These are phyloP conservation scores for Colletotrichum somersetense DNA, from an alignment of 2,329 filamentous ascomycete genomes.

Conservation along the genomic window DNA sequence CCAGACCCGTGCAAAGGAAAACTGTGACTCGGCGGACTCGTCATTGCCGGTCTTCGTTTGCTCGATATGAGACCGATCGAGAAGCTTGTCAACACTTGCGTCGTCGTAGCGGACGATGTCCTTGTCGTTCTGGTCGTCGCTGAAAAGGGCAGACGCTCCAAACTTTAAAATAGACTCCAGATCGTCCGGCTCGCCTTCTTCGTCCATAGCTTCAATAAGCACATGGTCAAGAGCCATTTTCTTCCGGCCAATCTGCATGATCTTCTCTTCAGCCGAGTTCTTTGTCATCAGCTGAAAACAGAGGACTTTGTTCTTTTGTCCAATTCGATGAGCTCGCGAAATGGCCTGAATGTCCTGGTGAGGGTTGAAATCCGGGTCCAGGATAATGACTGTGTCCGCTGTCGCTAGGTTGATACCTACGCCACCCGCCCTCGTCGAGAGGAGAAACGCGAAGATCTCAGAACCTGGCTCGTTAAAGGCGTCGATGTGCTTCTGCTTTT, in stretches of 20 bases:
- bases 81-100: conserved; percentile 84
- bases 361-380: conserved; percentile 97
- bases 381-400: conserved; percentile 96
- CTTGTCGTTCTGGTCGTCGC: conserved; percentile 73
- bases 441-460: conserved; percentile 86
- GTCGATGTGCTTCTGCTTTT: conserved; percentile 96
- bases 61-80: conserved; percentile 89
- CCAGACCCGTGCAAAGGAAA: conserved; percentile 93
- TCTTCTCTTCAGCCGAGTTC: conserved; percentile 91
- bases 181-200: conserved; percentile 83
- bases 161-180: conserved; percentile 89
- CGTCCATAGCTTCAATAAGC: conserved; percentile 91
- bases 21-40: conserved; percentile 79
- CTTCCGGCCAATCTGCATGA: conserved; percentile 93
- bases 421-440: conserved; percentile 94
- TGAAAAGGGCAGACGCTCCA: conserved; percentile 88
- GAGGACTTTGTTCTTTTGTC: conserved; percentile 94
- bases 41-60: conserved; percentile 75
- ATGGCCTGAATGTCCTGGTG: conserved; percentile 98
- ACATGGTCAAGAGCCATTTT: conserved; percentile 97
- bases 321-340: conserved; percentile 94
- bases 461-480: conserved; percentile 90
- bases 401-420: conserved; percentile 98
- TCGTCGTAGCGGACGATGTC: conserved; percentile 85
- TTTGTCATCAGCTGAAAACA: conserved; percentile 96